phyloP scores from a whole-genome alignment of 352 stramenopile species.

The Phytophthora hybrid region DNA sequence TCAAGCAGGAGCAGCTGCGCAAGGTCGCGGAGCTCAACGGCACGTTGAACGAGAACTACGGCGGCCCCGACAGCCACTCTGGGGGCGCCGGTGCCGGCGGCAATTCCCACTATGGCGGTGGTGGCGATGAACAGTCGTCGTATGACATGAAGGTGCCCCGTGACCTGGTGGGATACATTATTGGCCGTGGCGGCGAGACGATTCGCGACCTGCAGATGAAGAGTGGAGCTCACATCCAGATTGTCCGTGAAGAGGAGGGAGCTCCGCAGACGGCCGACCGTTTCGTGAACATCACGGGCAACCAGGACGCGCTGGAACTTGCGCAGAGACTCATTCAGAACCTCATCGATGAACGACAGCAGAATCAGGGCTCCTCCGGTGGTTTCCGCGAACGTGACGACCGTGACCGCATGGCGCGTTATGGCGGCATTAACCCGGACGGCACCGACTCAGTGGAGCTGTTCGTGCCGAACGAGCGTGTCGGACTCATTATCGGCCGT shows the following conservation, averaged over 20 bases:
- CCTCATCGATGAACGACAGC: conserved; percentile 75
- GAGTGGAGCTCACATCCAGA: conserved; percentile 87
- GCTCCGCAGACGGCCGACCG: conserved; percentile 59
- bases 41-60: conserved; percentile 81
- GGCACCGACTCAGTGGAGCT: conserved; percentile 86
- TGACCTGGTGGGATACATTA: conserved; percentile 94
- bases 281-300: conserved; percentile 80
- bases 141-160: conserved; percentile 95
- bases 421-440: conserved; percentile 73
- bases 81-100: conserved; percentile 9
- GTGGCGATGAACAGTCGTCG: conserved; percentile 11
- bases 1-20: conserved; percentile 93
- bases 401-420: conserved; percentile 68
- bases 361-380: conserved; percentile 43
- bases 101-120: conserved; percentile 54
- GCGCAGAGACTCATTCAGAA: conserved; percentile 86
- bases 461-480: conserved; percentile 95
- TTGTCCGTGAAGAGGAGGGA: conserved; percentile 81
- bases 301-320: conserved; percentile 65
- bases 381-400: conserved; percentile 72
- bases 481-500: conserved; percentile 99
- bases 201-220: conserved; percentile 96
- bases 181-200: conserved; percentile 95
- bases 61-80: conserved; percentile 23
- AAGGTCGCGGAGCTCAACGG: conserved; percentile 89